Base-by-base conservation (phyloP, 257 asterid species). In the Nicotiana benthamiana region DNA sequence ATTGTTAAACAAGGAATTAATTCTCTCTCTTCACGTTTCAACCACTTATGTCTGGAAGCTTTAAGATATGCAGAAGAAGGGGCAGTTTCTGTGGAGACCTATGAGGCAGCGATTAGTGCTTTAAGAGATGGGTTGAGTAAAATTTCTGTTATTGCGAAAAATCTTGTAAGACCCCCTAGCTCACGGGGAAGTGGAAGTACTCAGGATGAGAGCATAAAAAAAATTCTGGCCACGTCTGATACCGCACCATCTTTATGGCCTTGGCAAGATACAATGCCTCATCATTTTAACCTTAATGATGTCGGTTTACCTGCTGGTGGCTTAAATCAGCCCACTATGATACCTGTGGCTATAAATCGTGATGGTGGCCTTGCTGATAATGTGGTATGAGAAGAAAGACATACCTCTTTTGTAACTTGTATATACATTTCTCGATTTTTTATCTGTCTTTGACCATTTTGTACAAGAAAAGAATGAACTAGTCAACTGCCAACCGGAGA, bases 1-100 rank as follows among this genome's bases (percentile, higher is more conserved):
- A 75, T 54, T 15, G 90, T 83, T 70, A 75, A 62, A 15, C 86
- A 28, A 52, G 65, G 80, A 66, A 57, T 79, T 64, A 91, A 88
- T 75, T 84, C 94, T 82, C 84, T 93, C 79, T 82, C 91, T 5
- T 83, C 62, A 57, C 93, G 97, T 81, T 93, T 90, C 88, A 93
- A 86, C 84, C 84, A 79, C 83, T 88, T 92, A 81, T 90, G 93
- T 84, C 79, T 82, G 79, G 91, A 90, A 87, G 94, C 91, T 32
- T 80, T 91, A 43, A 87, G 84, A 81, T 90, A 87, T 87, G 91
- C 97, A 0, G 94, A 91, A 81, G 96, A 86, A 84, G 94, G 94
- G 67, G 90, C 97, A 46, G 54, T 91, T 85, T 80, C 92, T 79
- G 62, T 80, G 6, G 96, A 90, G 83, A 90, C 96, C 63, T 93